A percentile compares a stretch with the other conserved stretches of the same genome.
Conservation (phyloP, 2,329 filamentous ascomycete species). For the Apiospora aurea region DNA sequence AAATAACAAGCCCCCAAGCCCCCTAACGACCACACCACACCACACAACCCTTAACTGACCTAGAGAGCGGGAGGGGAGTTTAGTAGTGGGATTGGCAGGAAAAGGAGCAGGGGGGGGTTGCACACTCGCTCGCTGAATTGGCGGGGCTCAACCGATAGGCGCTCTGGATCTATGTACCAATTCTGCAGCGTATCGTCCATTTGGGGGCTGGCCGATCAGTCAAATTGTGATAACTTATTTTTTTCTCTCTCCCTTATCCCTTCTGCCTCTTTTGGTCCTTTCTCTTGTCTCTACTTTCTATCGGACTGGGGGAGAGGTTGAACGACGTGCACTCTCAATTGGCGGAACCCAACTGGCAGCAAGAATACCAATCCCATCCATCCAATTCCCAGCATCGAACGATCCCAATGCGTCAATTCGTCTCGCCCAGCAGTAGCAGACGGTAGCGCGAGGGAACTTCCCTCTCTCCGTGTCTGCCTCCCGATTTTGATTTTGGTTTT, state of each 20-base stretch:
- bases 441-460: slow-evolving; percentile 21
- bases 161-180: slow-evolving; percentile 15
- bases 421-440: slow-evolving; percentile 21
- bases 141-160: slow-evolving; percentile 25
- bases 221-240: slow-evolving; percentile 24
- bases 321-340: slow-evolving; percentile 15
- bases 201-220: slow-evolving; percentile 23
- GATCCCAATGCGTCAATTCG: slow-evolving; percentile 22
- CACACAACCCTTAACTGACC: background rate
- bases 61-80: slow-evolving; percentile 19
- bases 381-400: slow-evolving; percentile 9
- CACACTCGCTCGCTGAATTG: slow-evolving; percentile 16
- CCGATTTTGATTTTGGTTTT: background rate
- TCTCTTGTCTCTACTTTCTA: slow-evolving; percentile 17
- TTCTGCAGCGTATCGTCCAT: slow-evolving; percentile 24
- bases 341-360: slow-evolving; percentile 7
- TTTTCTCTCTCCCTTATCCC: slow-evolving; percentile 14
- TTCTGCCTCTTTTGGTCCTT: slow-evolving; percentile 9
- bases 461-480: slow-evolving; percentile 20
- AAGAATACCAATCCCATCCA: background rate
- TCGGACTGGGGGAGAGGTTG: slow-evolving; percentile 20
- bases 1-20: background rate
- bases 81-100: slow-evolving; percentile 14
- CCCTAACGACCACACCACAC: background rate
- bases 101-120: slow-evolving; percentile 17